Base-by-base conservation (phyloP, 371 early-diverging fungal species). In the Mucor saturninus region DNA sequence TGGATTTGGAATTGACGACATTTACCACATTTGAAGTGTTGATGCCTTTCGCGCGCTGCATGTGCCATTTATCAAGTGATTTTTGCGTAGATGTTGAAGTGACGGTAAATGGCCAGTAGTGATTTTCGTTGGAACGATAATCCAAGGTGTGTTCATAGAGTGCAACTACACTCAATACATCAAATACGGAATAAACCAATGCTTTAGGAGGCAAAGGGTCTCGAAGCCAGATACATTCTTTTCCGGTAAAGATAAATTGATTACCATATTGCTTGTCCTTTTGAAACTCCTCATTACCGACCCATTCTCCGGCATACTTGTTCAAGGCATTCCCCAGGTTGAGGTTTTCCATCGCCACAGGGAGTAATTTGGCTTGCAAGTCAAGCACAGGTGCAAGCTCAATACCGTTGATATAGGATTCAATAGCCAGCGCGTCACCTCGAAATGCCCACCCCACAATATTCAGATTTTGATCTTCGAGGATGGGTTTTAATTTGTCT, bases 121-220 rank as follows among this genome's bases (percentile, higher is more conserved):
- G 67, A 0, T 52, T 30, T 0, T 49, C 32, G 0, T 13, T 2
- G 0, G 52, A 63, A 1, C 56, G 52, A 32, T 68, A 39, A 0
- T 59, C 6, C 8, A 42, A 3, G 0, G 69, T 67, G 4, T 38
- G 32, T n/a, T 77, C 65, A 29, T 74, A 37, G 2, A 82, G 48
- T 1, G 69, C 77, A 15, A 67, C 32, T 1, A 82, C 59, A 55
- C 76, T 72, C 26, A 79, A 69, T 0, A 79, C 82, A 59, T 82
- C 82, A 63, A 82, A 82, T 0, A 76, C 61, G 7, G 82, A 51
- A 45, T 82, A 82, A 0, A 79, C 77, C 1, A 82, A 32, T 2
- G 79, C 79, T 21, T 56, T 68, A 0, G 72, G 69, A 28, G 82
- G 75, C 3, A 82, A 50, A 8, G 82, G 82, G 7, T 51, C 38